A percentile compares a stretch with the other conserved stretches of the same genome.
Evolutionary conservation across 2,329 filamentous ascomycete genomes (phyloP).

Genomic region (Penicillium griseofulvum): DNA sequence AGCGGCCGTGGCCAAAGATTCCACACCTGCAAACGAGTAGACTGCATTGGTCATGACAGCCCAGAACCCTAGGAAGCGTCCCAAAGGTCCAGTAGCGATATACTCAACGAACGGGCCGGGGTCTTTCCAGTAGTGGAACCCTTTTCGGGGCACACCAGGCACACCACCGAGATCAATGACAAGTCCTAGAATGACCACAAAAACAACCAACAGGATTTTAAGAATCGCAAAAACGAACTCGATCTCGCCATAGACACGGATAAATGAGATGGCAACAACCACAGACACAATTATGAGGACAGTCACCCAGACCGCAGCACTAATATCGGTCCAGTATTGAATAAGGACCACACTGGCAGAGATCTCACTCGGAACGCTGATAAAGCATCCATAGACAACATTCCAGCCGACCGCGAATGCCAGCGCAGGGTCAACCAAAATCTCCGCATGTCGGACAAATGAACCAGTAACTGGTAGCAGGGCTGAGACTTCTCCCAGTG

Average conservation of each 20-base stretch:
- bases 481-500: slow-evolving; percentile 52
- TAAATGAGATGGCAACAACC: slow-evolving; percentile 57
- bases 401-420: slow-evolving; percentile 51
- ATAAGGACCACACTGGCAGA: slow-evolving; percentile 63
- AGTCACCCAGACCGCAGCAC: slow-evolving; percentile 42
- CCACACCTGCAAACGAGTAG: slow-evolving; percentile 41
- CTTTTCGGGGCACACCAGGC: slow-evolving; percentile 57
- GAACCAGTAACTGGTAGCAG: slow-evolving; percentile 52
- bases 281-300: slow-evolving; percentile 58
- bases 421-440: slow-evolving; percentile 52
- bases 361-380: slow-evolving; percentile 60
- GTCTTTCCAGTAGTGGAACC: slow-evolving; percentile 67
- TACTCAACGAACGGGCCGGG: slow-evolving; percentile 68
- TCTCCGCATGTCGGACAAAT: slow-evolving; percentile 51
- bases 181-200: slow-evolving; percentile 47
- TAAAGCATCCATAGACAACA: slow-evolving; percentile 52
- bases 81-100: slow-evolving; percentile 57
- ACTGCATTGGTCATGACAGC: slow-evolving; percentile 45
- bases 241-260: slow-evolving; percentile 50
- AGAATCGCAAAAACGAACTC: slow-evolving; percentile 54
- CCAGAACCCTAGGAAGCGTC: slow-evolving; percentile 63
- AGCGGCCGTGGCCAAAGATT: slow-evolving; percentile 56
- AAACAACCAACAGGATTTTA: slow-evolving; percentile 51
- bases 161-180: slow-evolving; percentile 63
- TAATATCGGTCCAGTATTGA: slow-evolving; percentile 55